These are phyloP conservation scores for Metschnikowia bowlesiae DNA, from an alignment of 805 yeast species.

Conservation along the genomic window DNA sequence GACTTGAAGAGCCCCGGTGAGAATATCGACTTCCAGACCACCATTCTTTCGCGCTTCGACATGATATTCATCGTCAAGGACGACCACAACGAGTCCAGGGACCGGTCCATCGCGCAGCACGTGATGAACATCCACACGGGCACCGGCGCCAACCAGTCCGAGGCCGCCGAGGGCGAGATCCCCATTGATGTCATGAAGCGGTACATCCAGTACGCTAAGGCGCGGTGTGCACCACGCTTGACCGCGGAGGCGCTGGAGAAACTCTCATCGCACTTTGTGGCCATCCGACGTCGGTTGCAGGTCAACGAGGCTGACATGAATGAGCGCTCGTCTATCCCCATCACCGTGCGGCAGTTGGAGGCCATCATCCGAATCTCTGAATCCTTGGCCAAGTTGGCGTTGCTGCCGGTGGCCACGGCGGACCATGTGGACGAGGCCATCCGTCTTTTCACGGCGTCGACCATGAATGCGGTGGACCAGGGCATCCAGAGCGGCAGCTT, in stretches of 20 bases:
- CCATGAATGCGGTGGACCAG: slow-evolving; percentile 89
- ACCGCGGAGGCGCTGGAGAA: slow-evolving; percentile 86
- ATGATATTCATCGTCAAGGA: slow-evolving; percentile 98
- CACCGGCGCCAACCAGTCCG: slow-evolving; percentile 32
- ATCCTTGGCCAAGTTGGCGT: slow-evolving; percentile 79
- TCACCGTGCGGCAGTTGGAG: slow-evolving; percentile 95
- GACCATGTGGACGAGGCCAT: slow-evolving; percentile 95
- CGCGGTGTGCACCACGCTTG: slow-evolving; percentile 89
- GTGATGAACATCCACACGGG: slow-evolving; percentile 95
- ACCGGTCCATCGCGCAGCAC: slow-evolving; percentile 86
- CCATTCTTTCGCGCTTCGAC: slow-evolving; percentile 94
- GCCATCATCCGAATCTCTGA: slow-evolving; percentile 96
- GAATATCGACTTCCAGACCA: slow-evolving; percentile 95
- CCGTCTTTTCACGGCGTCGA: slow-evolving; percentile 89
- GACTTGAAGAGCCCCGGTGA: slow-evolving; percentile 96
- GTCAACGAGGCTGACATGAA: slow-evolving; percentile 75
- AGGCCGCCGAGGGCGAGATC: slow-evolving; percentile 69
- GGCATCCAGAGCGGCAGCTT: slow-evolving; percentile 45
- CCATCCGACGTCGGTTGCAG: slow-evolving; percentile 79
- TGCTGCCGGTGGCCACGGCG: slow-evolving; percentile 79
- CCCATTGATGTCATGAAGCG: slow-evolving; percentile 89
- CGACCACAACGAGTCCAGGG: slow-evolving; percentile 83
- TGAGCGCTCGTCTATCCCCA: slow-evolving; percentile 92
- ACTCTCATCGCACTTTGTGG: slow-evolving; percentile 87
- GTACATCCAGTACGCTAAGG: slow-evolving; percentile 84